Evolutionary conservation across 306 rosid genomes (phyloP), one percentile per base, ranked within the genome.

Genomic region (Corylus heterophylla): DNA sequence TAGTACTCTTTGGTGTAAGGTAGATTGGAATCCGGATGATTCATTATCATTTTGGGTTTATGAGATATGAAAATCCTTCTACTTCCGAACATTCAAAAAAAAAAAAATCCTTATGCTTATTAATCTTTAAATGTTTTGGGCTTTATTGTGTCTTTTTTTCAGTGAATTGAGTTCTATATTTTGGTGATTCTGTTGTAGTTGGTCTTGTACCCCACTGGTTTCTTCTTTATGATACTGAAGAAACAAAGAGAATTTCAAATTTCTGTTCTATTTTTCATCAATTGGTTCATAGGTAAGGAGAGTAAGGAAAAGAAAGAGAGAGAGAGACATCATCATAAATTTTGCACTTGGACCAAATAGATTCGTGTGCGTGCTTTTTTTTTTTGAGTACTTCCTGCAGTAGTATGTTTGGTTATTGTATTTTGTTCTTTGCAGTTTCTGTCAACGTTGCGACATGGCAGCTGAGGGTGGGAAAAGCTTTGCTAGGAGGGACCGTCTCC

Each of bases 401-500:
- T 12, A 27, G 16, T 27, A 12, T 31, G 16, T 29, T 63, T 63
- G 37, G 27, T 68, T 39, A 68, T 18, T 14, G 51, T 5, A 8
- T 68, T 9, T 13, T 51, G 45, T 35, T 70, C 14, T 37, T 48
- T 73, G 78, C 89, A 91, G 93, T 82, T 86, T 83, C 80, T 82
- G 85, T 66, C 77, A 83, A 29, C 58, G 81, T 20, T 17, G 82
- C 0, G 90, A 78, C 12, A 95, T 95, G 98, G 89, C 98, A 1
- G 63, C 89, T 1, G 97, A 91, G 75, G 82, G 88, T 78, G 92
- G 87, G 12, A 92, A 81, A 82, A 92, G 95, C 67, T 91, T 89
- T 52, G 96, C 93, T 4, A 88, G 98, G 72, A 79, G 98, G 77
- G 98, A 95, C 63, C 89, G 84, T 25, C 90, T 95, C 48, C 84